Conservation (phyloP, 2,329 filamentous ascomycete species). For the Hymenoscyphus fructigenus region DNA sequence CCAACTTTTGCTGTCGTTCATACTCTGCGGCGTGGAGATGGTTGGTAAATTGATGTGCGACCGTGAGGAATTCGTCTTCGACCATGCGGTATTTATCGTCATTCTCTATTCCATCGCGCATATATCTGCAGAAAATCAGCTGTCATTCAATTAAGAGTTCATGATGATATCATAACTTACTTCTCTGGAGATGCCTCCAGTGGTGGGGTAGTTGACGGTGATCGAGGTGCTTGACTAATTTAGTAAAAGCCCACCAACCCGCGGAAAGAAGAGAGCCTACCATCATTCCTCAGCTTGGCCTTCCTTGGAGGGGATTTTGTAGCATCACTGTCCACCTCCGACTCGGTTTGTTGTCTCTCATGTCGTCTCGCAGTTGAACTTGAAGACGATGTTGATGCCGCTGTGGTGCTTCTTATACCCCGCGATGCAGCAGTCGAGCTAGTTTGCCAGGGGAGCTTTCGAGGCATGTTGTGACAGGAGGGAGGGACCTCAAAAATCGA, state of each 20-base stretch:
- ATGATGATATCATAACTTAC: slow-evolving; percentile 35
- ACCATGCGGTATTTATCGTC: slow-evolving; percentile 81
- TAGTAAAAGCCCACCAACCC: neutral
- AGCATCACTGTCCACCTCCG: slow-evolving; percentile 9
- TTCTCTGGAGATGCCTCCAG: slow-evolving; percentile 48
- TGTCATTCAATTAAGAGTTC: neutral
- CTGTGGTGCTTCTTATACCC: slow-evolving; percentile 5
- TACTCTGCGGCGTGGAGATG: slow-evolving; percentile 80
- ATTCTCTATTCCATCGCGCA: slow-evolving; percentile 61
- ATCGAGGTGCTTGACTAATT: slow-evolving; percentile 30
- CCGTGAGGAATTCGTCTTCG: slow-evolving; percentile 72
- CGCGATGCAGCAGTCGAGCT: neutral
- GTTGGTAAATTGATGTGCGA: slow-evolving; percentile 68
- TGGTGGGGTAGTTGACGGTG: slow-evolving; percentile 52
- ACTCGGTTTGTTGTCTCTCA: slow-evolving; percentile 14
- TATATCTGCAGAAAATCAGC: slow-evolving; percentile 40
- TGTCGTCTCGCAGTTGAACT: slow-evolving; percentile 18
- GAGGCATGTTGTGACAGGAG: slow-evolving; percentile 23
- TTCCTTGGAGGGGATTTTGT: slow-evolving; percentile 2
- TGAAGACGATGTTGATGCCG: neutral
- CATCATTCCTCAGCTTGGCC: neutral
- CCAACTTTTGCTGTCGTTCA: slow-evolving; percentile 59
- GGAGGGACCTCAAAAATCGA: neutral
- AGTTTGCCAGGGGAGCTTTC: slow-evolving; percentile 31
- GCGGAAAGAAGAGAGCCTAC: neutral